These are phyloP conservation scores for Cenchrus fungigraminus DNA, from an alignment of 176 grass and related monocot genomes.

Conservation along the genomic window DNA sequence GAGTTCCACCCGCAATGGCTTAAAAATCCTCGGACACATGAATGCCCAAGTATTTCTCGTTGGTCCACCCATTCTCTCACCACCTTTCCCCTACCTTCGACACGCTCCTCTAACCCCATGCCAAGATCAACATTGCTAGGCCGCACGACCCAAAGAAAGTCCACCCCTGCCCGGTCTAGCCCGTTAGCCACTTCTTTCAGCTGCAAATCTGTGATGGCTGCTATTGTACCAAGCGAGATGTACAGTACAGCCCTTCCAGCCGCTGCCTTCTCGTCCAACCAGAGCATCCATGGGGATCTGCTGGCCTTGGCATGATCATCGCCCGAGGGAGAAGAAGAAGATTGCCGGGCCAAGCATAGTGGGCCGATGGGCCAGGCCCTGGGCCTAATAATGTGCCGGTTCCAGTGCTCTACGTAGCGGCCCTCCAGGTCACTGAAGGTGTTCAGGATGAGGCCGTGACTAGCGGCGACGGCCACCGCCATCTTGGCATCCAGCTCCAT, in stretches of 20 bases:
- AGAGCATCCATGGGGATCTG: not conserved
- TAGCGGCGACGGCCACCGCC: slow-evolving; percentile 22
- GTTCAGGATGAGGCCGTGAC: slow-evolving; percentile 3
- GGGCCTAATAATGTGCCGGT: slow-evolving; percentile 3
- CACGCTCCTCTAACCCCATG: not conserved
- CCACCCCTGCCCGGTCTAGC: not conserved
- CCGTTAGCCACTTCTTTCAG: not conserved
- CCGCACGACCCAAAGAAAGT: not conserved
- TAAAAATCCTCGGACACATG: not conserved
- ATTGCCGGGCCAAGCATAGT: not conserved
- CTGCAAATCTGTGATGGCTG: not conserved
- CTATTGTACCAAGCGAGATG: slow-evolving; percentile 7
- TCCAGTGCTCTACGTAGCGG: slow-evolving; percentile 18
- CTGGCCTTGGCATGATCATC: not conserved
- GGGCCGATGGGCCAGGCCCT: slow-evolving; percentile 36
- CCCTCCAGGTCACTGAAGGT: not conserved
- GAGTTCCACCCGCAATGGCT: slow-evolving; percentile 22
- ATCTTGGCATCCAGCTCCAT: slow-evolving; percentile 26
- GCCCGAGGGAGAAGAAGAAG: not conserved
- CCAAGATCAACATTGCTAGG: not conserved
- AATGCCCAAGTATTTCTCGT: not conserved
- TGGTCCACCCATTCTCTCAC: slow-evolving; percentile 18
- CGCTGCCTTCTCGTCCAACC: not conserved
- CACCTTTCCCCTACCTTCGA: not conserved
- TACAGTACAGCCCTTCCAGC: not conserved